Conservation (phyloP, 805 yeast species). For the Kazachstania taianensis region DNA sequence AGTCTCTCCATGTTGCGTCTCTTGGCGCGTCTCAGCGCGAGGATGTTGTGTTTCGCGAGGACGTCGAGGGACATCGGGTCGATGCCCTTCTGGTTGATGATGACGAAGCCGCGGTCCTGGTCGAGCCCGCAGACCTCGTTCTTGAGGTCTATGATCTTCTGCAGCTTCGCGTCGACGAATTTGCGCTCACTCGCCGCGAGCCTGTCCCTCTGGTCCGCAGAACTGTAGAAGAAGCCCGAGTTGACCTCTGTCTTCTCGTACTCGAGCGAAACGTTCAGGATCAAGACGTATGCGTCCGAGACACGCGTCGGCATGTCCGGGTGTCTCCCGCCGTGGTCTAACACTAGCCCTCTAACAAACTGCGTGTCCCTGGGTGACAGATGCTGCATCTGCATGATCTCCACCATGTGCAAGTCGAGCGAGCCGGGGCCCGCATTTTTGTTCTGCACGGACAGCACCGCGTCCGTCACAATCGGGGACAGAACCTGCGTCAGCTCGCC, state of each 20-base stretch:
- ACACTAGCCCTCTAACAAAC: conserved; percentile 78
- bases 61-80: conserved; percentile 97
- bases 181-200: conserved; percentile 86
- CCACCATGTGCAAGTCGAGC: conserved; percentile 92
- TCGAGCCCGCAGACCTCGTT: conserved; percentile 80
- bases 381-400: conserved; percentile 97
- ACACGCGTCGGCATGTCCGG: conserved; percentile 96
- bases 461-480: conserved; percentile 93
- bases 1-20: conserved; percentile 98
- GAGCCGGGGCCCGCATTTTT: conserved; percentile 30
- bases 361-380: conserved; percentile 75
- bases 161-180: conserved; percentile 88
- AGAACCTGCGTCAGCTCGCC: conserved; percentile 67
- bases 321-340: conserved; percentile 98
- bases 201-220: conserved; percentile 93
- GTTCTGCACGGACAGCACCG: conserved; percentile 69
- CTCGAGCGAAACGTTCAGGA: conserved; percentile 86
- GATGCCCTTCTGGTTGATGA: conserved; percentile 95
- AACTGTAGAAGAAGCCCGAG: conserved; percentile 87
- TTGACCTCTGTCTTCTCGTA: conserved; percentile 97
- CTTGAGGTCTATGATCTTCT: conserved; percentile 84
- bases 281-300: conserved; percentile 73
- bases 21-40: conserved; percentile 95
- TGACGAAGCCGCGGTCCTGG: conserved; percentile 71
- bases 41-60: conserved; percentile 81